phyloP scores from a whole-genome alignment of 1,284 basidiomycete genomes.

The Gymnopus androsaceus region DNA sequence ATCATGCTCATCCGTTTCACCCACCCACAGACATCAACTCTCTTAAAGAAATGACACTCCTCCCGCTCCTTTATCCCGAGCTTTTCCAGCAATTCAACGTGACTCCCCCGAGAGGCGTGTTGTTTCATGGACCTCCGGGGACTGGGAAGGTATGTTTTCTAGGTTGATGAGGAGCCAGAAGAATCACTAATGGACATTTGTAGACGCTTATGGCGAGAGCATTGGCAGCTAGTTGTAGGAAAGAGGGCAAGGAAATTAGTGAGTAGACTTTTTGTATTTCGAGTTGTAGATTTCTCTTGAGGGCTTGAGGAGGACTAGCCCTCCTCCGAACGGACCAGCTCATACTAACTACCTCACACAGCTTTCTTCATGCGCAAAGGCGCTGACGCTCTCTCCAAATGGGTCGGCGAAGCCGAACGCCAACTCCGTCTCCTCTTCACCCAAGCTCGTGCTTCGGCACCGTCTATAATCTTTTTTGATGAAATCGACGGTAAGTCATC shows the following conservation, averaged over 20 bases:
- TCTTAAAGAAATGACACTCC: conserved; percentile 97
- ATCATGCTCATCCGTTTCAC: not conserved
- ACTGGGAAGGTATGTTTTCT: too few relatives aligned
- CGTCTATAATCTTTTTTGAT: conserved; percentile 96
- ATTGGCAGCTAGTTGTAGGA: conserved; percentile 90
- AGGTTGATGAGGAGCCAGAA: too few relatives aligned
- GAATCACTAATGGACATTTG: too few relatives aligned
- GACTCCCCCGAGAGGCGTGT: conserved; percentile 93
- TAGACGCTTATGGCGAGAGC: conserved; percentile 91
- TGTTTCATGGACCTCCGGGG: conserved; percentile 96
- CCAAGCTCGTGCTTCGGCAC: conserved; percentile 91
- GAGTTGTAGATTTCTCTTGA: not conserved
- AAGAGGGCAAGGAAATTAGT: conserved; percentile 90
- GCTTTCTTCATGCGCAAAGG: conserved; percentile 99
- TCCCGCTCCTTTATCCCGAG: conserved; percentile 96
- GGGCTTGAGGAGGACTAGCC: too few relatives aligned
- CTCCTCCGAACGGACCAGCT: too few relatives aligned
- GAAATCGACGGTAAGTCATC: conserved; percentile 99
- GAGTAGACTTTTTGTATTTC: conserved; percentile 11
- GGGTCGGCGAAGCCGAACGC: conserved; percentile 99
- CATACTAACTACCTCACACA: conserved; percentile 29
- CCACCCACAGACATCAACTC: conserved; percentile 82
- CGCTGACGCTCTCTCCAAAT: conserved; percentile 96
- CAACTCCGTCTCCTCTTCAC: conserved; percentile 96
- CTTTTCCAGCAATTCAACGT: conserved; percentile 95